Conservation (phyloP, 1,139 yeast species). For the Debaryomycetaceae sp. region DNA sequence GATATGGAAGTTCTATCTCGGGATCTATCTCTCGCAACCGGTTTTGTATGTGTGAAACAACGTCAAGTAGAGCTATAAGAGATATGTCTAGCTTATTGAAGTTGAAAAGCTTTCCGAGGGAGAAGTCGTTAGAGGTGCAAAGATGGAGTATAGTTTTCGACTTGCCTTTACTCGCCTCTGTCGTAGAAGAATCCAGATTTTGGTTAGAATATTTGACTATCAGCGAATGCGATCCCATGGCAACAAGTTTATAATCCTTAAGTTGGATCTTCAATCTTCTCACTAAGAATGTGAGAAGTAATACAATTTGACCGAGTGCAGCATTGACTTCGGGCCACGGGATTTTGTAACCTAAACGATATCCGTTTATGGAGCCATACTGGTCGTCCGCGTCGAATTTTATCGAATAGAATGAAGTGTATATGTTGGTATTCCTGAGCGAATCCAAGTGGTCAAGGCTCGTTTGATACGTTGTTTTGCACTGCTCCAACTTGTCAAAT, state of each 20-base stretch:
- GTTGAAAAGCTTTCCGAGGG: slow-evolving; percentile 65
- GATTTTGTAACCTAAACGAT: slow-evolving; percentile 69
- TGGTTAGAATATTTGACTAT: slow-evolving; percentile 50
- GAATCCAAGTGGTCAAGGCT: slow-evolving; percentile 65
- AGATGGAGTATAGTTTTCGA: slow-evolving; percentile 41
- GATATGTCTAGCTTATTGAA: slow-evolving; percentile 72
- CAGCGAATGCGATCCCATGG: slow-evolving; percentile 81
- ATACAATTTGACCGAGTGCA: slow-evolving; percentile 81
- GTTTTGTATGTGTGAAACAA: slow-evolving; percentile 55
- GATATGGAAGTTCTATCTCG: slow-evolving; percentile 71
- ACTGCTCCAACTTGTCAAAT: slow-evolving; percentile 52
- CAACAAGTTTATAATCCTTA: slow-evolving; percentile 62
- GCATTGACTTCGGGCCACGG: slow-evolving; percentile 94
- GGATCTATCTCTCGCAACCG: slow-evolving; percentile 47
- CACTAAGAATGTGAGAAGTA: slow-evolving; percentile 64
- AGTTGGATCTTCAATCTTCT: slow-evolving; percentile 55
- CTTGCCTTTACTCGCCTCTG: slow-evolving; percentile 12
- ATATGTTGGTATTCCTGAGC: slow-evolving; percentile 73
- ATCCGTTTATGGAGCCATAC: slow-evolving; percentile 85
- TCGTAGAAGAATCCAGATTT: slow-evolving; percentile 4
- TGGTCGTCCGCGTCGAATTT: slow-evolving; percentile 65
- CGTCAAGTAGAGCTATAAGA: slow-evolving; percentile 69
- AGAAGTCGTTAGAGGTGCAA: slow-evolving; percentile 62
- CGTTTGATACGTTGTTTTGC: slow-evolving; percentile 58
- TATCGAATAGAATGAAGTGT: slow-evolving; percentile 75